These are phyloP conservation scores for Gossypium raimondii DNA, from an alignment of 345 rosid genomes.

Conservation along the genomic window DNA sequence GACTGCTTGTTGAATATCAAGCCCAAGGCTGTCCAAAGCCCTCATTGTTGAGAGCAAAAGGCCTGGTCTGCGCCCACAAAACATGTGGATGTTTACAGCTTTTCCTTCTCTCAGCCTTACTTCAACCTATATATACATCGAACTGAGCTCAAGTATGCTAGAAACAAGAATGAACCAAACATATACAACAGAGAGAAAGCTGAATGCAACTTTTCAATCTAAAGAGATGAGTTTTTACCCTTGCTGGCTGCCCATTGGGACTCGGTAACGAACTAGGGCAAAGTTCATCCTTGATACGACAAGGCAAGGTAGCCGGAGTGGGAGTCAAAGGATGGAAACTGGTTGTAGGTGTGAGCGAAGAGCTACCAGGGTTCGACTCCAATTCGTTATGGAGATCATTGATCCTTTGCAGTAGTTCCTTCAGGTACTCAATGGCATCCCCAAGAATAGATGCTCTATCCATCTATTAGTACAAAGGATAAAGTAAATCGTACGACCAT, in stretches of 20 bases:
- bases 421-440: slow-evolving; percentile 86
- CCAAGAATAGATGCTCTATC: slow-evolving; percentile 96
- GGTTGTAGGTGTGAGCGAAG: slow-evolving; percentile 48
- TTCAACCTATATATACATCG: slow-evolving; percentile 41
- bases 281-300: slow-evolving; percentile 78
- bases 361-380: slow-evolving; percentile 59
- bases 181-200: background rate
- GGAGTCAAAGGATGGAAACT: slow-evolving; percentile 78
- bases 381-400: slow-evolving; percentile 84
- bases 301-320: slow-evolving; percentile 57
- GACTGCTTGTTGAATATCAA: slow-evolving; percentile 59
- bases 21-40: slow-evolving; percentile 66
- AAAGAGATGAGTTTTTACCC: slow-evolving; percentile 35
- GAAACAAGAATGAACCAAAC: background rate
- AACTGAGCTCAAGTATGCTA: background rate
- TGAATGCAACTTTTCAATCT: background rate
- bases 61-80: slow-evolving; percentile 65
- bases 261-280: slow-evolving; percentile 66
- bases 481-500: background rate
- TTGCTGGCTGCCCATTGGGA: slow-evolving; percentile 76
- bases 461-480: slow-evolving; percentile 46
- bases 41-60: slow-evolving; percentile 67
- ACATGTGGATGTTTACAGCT: slow-evolving; percentile 83
- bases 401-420: slow-evolving; percentile 93
- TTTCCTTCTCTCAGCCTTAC: slow-evolving; percentile 73